Evolutionary conservation across 164 flowering plant genomes (phyloP).

Genomic region (Hamamelis virginiana): DNA sequence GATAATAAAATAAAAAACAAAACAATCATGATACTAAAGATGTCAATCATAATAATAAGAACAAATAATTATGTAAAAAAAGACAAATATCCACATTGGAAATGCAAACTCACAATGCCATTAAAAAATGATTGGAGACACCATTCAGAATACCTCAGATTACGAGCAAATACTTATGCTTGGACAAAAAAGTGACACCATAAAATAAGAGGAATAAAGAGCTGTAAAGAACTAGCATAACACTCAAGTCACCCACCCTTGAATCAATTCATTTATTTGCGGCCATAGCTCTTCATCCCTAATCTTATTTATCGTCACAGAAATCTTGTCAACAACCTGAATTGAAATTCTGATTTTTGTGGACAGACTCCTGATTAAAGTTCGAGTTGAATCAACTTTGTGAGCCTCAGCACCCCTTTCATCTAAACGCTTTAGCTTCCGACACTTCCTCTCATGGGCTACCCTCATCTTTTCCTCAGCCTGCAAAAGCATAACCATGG

Average conservation of each 20-base stretch:
- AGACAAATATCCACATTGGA: too few species aligned
- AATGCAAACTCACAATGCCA: too few species aligned
- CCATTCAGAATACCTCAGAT: too few species aligned
- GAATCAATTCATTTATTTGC: constrained; percentile 67
- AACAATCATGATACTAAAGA: too few species aligned
- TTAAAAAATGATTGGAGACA: too few species aligned
- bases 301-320: constrained; percentile 67
- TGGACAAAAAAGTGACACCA: too few species aligned
- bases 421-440: constrained; percentile 62
- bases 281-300: constrained; percentile 99
- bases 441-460: constrained; percentile 61
- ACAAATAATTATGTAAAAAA: too few species aligned
- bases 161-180: too few species aligned
- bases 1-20: too few species aligned
- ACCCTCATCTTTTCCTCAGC: constrained; percentile 94
- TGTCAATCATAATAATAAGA: too few species aligned
- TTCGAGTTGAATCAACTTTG: constrained; percentile 66
- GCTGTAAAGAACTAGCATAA: neutral
- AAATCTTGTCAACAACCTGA: constrained; percentile 86
- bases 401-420: constrained; percentile 83
- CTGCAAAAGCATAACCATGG: constrained; percentile 37
- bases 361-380: constrained; percentile 59
- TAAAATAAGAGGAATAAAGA: neutral
- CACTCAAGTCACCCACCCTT: constrained; percentile 55
- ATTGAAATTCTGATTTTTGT: constrained; percentile 86